Evolutionary conservation across 768 basidiomycete genomes (phyloP).

Genomic region (Agaricus blazei): DNA sequence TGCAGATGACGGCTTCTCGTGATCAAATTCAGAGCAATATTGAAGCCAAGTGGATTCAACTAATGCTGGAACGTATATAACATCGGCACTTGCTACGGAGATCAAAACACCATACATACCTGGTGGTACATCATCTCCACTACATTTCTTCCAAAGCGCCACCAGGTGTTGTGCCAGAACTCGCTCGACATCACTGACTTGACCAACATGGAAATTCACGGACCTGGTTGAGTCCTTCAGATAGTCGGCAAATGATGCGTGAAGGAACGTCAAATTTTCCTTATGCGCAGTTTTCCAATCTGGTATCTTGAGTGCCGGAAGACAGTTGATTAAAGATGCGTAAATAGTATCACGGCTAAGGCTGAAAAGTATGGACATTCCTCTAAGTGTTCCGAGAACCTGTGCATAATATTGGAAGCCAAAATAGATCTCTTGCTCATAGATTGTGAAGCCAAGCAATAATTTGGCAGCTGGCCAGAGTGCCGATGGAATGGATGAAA

Average conservation of each 20-base stretch:
- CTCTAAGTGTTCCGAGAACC: background rate
- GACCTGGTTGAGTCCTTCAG: too few relatives aligned
- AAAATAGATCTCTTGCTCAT: too few relatives aligned
- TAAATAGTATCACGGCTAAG: background rate
- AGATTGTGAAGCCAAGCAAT: background rate
- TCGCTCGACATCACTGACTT: background rate
- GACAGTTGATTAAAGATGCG: background rate
- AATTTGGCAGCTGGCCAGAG: background rate
- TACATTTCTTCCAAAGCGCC: too few relatives aligned
- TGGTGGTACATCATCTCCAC: too few relatives aligned
- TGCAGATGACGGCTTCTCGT: too few relatives aligned
- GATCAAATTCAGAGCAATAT: too few relatives aligned
- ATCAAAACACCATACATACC: too few relatives aligned
- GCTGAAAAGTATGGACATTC: background rate
- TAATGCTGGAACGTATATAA: too few relatives aligned
- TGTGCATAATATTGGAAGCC: too few relatives aligned
- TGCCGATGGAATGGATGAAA: background rate
- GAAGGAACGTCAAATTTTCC: background rate
- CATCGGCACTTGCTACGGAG: too few relatives aligned
- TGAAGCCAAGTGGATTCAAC: too few relatives aligned
- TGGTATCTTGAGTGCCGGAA: background rate
- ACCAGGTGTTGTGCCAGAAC: too few relatives aligned
- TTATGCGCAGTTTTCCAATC: background rate
- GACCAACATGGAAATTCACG: conserved; percentile 8
- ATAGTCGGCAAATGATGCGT: conserved; percentile 24